Evolutionary conservation across 2,329 filamentous ascomycete species (phyloP).

Genomic region (Dryadomyces quercus-mongolicae): DNA sequence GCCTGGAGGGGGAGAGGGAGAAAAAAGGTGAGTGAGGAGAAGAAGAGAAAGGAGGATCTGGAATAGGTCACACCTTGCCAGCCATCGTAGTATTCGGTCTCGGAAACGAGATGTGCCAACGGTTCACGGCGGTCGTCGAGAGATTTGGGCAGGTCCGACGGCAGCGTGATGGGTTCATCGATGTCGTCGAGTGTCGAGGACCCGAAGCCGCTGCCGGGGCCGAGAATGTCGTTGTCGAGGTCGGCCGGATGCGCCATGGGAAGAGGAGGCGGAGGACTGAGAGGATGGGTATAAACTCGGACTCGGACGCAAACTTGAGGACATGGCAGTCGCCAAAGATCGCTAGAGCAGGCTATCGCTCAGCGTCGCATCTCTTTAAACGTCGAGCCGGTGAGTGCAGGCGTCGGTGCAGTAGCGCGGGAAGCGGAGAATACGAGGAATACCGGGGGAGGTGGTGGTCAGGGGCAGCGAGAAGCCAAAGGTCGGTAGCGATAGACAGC

Average conservation of each 20-base stretch:
- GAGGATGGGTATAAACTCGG: too few relatives aligned
- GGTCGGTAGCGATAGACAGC: too few relatives aligned
- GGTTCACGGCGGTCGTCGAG: conserved; percentile 72
- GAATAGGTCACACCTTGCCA: conserved; percentile 67
- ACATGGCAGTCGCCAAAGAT: too few relatives aligned
- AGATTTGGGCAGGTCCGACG: conserved; percentile 78
- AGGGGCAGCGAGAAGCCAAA: too few relatives aligned
- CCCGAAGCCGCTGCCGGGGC: conserved; percentile 7
- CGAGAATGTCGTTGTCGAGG: background rate
- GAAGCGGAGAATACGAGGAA: too few relatives aligned
- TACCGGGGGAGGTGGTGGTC: too few relatives aligned
- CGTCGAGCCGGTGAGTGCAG: too few relatives aligned
- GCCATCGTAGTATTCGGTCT: conserved; percentile 97
- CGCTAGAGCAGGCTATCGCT: background rate
- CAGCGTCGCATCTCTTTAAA: background rate
- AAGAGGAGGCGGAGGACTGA: background rate
- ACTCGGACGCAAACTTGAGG: too few relatives aligned
- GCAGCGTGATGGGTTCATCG: conserved; percentile 40
- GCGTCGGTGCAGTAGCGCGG: too few relatives aligned
- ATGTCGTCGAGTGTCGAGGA: conserved; percentile 2
- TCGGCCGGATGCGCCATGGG: background rate
- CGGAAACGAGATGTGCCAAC: conserved; percentile 53
- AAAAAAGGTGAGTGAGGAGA: conserved; percentile 2
- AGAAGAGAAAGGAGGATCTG: too few relatives aligned
- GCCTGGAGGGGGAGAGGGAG: conserved; percentile 36